phyloP scores from a whole-genome alignment of 1,284 basidiomycete genomes.

The Rhizoctonia solani region DNA sequence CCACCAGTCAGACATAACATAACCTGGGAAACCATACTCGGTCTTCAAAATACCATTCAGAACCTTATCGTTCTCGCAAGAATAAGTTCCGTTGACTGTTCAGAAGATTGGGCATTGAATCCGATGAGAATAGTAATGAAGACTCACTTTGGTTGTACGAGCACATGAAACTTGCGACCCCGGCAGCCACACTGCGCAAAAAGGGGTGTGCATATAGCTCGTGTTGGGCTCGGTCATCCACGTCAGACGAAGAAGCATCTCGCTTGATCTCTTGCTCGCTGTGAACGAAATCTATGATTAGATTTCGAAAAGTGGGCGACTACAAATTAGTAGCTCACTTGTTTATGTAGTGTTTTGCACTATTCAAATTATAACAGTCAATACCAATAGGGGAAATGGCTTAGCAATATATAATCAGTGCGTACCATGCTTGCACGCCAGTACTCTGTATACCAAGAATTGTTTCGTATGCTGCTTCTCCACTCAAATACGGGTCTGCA shows the following conservation, averaged over 20 bases:
- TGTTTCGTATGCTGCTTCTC: constrained; percentile 74
- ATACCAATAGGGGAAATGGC: not conserved
- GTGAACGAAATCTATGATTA: constrained; percentile 3
- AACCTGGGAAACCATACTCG: constrained; percentile 61
- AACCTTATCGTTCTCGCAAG: constrained; percentile 76
- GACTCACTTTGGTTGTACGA: constrained; percentile 52
- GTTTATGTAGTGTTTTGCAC: constrained; percentile 73
- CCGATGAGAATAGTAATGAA: not conserved
- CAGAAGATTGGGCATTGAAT: not conserved
- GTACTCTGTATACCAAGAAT: constrained; percentile 72
- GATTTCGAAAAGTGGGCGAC: not conserved
- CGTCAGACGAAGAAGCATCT: constrained; percentile 59
- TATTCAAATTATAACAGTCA: constrained; percentile 41
- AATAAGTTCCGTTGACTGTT: constrained; percentile 70
- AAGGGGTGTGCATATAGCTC: constrained; percentile 76
- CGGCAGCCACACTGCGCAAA: constrained; percentile 73
- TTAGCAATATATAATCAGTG: not conserved
- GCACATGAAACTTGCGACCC: constrained; percentile 79
- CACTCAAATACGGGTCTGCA: constrained; percentile 73
- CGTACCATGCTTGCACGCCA: constrained; percentile 68
- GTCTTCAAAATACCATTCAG: constrained; percentile 78
- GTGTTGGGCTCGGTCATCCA: constrained; percentile 77
- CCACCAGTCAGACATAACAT: constrained; percentile 46
- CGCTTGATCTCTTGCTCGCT: constrained; percentile 72
- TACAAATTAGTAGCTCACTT: constrained; percentile 1